These are phyloP conservation scores for Penicillium frequentans DNA, from an alignment of 2,329 filamentous ascomycete species.

Conservation along the genomic window DNA sequence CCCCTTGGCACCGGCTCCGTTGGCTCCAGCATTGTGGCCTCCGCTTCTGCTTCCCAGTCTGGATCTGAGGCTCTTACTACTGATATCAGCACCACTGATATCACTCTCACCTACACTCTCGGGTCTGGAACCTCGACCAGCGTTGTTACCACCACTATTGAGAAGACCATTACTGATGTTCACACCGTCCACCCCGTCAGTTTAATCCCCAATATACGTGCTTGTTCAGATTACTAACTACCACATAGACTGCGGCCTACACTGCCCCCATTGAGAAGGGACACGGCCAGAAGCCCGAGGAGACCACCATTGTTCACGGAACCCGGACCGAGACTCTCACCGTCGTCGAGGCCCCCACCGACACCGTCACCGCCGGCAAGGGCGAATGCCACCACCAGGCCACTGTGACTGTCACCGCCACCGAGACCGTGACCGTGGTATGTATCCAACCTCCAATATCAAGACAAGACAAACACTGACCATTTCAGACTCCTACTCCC, in stretches of 20 bases:
- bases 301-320: constrained; percentile 29
- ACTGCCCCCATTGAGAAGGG: constrained; percentile 5
- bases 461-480: background rate
- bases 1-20: constrained; percentile 23
- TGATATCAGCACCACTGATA: constrained; percentile 18
- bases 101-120: constrained; percentile 43
- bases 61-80: constrained; percentile 1
- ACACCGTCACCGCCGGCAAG: constrained; percentile 7
- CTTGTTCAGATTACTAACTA: constrained; percentile 15
- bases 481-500: constrained; percentile 3
- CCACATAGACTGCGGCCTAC: constrained; percentile 4
- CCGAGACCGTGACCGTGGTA: constrained; percentile 7
- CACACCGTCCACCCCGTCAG: background rate
- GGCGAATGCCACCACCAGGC: constrained; percentile 1
- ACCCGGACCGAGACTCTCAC: constrained; percentile 34
- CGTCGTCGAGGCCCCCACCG: constrained; percentile 20
- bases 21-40: constrained; percentile 7
- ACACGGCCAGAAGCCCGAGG: constrained; percentile 16
- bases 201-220: background rate
- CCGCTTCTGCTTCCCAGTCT: constrained; percentile 2
- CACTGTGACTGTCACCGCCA: constrained; percentile 5
- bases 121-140: constrained; percentile 35
- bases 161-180: constrained; percentile 24
- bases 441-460: background rate
- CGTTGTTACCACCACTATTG: constrained; percentile 29